Evolutionary conservation across 2,329 filamentous ascomycete species (phyloP).

Genomic region (Chaetomiaceae sp.): DNA sequence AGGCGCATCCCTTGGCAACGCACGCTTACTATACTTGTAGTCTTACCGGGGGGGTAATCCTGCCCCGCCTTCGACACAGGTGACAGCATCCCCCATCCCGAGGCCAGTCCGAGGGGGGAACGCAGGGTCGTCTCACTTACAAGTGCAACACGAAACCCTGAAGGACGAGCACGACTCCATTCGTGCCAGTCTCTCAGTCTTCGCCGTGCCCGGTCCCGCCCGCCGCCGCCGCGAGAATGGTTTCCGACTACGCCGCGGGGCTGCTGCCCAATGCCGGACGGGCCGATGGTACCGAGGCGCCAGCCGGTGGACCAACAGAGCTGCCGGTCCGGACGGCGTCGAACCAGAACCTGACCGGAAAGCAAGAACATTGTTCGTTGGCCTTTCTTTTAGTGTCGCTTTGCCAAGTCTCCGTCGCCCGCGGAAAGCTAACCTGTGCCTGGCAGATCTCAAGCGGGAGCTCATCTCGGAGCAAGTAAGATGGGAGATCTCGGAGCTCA

Average conservation of each 20-base stretch:
- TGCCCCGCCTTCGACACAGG: conserved; percentile 1
- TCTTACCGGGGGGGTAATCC: neutral
- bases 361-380: conserved; percentile 89
- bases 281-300: neutral
- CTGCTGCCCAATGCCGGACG: neutral
- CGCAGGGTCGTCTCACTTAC: neutral
- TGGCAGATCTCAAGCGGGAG: conserved; percentile 85
- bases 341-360: conserved; percentile 67
- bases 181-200: neutral
- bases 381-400: neutral
- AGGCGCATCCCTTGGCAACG: neutral
- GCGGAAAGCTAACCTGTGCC: conserved; percentile 1
- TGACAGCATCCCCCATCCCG: neutral
- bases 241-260: conserved; percentile 1
- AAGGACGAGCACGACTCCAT: neutral
- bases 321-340: conserved; percentile 20
- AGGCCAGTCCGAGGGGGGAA: neutral
- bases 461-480: conserved; percentile 84
- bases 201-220: neutral
- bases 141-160: neutral
- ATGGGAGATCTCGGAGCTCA: conserved; percentile 86
- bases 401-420: neutral
- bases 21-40: neutral
- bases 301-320: conserved; percentile 4
- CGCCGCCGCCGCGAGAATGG: conserved; percentile 13